Evolutionary conservation across 495 filamentous ascomycete species (phyloP), one percentile per base, ranked within the genome.

Genomic region (Copromyces sp.): DNA sequence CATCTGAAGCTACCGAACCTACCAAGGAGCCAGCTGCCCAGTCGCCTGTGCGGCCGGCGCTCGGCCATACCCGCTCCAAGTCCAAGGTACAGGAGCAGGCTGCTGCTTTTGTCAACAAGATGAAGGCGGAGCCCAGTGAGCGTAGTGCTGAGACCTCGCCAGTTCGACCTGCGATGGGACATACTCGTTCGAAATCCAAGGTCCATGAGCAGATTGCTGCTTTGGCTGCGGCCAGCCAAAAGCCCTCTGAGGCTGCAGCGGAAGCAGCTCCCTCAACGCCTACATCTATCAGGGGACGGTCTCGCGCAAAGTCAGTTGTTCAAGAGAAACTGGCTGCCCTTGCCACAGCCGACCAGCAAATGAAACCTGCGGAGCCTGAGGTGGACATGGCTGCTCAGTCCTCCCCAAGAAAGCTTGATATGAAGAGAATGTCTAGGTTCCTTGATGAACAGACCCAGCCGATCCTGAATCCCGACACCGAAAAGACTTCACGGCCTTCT

Each of bases 391-490:
- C 70, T 39, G 80, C 84, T 17, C 80, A 82, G 71, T 80, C 85
- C 12, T 86, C 85, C n/a, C 86, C 86, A 3, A 83, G 77, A 68
- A 88, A 88, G 73, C 78, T 88, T 9, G 83, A 87, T 75, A 69
- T 86, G 77, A 87, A 85, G 76, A 80, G 86, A 71, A 82, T 86
- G 73, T 88, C 86, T 7, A 82, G 78, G 42, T 88, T 88, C 70
- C 44, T 87, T n/a, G 82, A 83, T 47, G 78, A 83, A 65, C 74
- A 80, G 68, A 77, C 39, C 9, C 73, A 76, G 37, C 61, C 73
- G 12, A 76, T 20, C 12, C 77, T 70, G 14, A 74, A 47, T 24
- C 76, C 76, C 9, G 81, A 82, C 65, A 76, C 76, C 17, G 71
- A 73, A 17, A 79, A 78, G 38, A 17, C 53, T 65, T 73, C 77